Evolutionary conservation across 2,329 filamentous ascomycete genomes (phyloP), one percentile per base, ranked within the genome.

Genomic region (Septoria linicola): DNA sequence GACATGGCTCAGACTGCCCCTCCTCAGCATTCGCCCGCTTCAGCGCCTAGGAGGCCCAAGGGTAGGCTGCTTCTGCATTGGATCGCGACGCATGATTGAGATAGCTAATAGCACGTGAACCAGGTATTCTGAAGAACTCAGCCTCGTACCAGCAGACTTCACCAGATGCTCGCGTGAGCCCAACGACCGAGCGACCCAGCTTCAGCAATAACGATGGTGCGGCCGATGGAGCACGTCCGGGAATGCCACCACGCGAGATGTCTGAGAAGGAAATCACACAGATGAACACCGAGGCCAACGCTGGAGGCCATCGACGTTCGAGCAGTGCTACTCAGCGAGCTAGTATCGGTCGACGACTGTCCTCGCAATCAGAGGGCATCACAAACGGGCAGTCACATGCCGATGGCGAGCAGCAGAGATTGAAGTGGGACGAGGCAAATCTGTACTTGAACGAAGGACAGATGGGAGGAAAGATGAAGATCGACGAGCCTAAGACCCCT

Each of bases 371-470:
- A 21, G 45, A 49, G 3, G 37, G 48, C 41, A 31, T 23, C 27
- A 46, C 42, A 11, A 49, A 56, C 21, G 53, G 53, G 13, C 72
- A 62, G 52, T 55, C 59, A 73, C 76, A 76, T 14, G 80, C 82
- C 43, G 79, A 83, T 41, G 78, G 77, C 51, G 84, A 81, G 52
- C 86, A 88, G 57, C 86, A 88, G 57, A 85, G 90, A 57, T 79
- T 99, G 61, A 96, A 96, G 75, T 99, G 93, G 93, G 93, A 99
- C 71, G 93, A 99, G 76, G 93, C 89, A 39, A 99, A 99, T 68
- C 80, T 99, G 25, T 99, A 96, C 73, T 80, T 99, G 46, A 93
- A 93, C 6, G 93, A 99, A 74, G 92, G 97, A 72, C 89, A 97
- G 72, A 91, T 88, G 72, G 89, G 85, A 53, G 86, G 87, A 56